Percentiles rank a stretch among this genome's conserved stretches.
phyloP scores from a whole-genome alignment of 2,329 filamentous ascomycete species.

The Cytospora chrysosperma region DNA sequence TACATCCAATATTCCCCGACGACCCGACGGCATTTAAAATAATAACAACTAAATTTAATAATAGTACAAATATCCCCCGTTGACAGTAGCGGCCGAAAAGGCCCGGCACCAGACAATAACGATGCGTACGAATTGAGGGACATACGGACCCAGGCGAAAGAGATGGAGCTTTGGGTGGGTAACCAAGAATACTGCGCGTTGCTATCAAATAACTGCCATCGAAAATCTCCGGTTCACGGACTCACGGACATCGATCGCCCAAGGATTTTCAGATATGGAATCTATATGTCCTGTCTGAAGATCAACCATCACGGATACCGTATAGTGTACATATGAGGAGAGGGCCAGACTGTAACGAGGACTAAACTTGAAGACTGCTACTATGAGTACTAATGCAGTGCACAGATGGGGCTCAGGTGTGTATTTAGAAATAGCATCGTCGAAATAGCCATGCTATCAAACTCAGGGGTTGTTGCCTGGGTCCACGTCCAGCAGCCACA shows the following conservation, averaged over 20 bases:
- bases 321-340: no score
- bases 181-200: conserved; percentile 6
- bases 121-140: not conserved
- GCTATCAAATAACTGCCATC: not conserved
- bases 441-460: not conserved
- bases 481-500: not conserved
- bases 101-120: conserved; percentile 12
- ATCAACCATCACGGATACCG: not conserved
- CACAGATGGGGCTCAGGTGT: not conserved
- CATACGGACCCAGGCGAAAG: not conserved
- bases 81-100: not conserved
- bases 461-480: not conserved
- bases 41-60: no score
- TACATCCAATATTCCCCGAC: not conserved
- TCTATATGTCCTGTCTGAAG: not conserved
- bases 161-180: no score
- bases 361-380: no score
- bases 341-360: not conserved
- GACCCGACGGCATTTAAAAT: not conserved
- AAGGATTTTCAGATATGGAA: not conserved
- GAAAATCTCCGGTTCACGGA: not conserved
- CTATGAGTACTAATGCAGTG: no score
- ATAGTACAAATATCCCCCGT: not conserved
- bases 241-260: no score
- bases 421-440: not conserved